These are phyloP conservation scores for Penicillium sp. DNA, from an alignment of 2,329 filamentous ascomycete genomes.

Conservation along the genomic window DNA sequence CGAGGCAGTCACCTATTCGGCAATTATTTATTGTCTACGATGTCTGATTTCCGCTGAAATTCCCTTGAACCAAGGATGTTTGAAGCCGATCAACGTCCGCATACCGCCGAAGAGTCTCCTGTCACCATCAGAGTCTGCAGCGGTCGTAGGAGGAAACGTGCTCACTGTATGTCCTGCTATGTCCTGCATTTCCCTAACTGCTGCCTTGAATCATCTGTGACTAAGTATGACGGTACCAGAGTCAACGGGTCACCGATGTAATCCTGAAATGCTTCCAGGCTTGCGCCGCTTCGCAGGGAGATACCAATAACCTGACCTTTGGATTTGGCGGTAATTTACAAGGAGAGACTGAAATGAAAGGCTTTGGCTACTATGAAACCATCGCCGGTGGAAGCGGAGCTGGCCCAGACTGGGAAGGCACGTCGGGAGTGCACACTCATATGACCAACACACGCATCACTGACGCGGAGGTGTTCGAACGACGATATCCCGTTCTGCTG, in stretches of 20 bases:
- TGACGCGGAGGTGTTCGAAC: conserved; percentile 76
- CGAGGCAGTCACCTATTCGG: conserved; percentile 74
- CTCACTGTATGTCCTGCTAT: conserved; percentile 67
- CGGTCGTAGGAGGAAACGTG: conserved; percentile 77
- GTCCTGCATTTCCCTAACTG: background rate
- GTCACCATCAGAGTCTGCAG: conserved; percentile 69
- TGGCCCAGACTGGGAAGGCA: conserved; percentile 71
- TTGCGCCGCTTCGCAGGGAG: conserved; percentile 73
- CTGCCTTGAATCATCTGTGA: background rate
- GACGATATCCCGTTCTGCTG: conserved; percentile 73
- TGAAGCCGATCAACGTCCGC: conserved; percentile 69
- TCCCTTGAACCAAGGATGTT: conserved; percentile 78
- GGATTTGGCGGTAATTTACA: conserved; percentile 25
- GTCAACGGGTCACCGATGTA: conserved; percentile 56
- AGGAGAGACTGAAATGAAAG: conserved; percentile 19
- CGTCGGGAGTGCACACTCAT: conserved; percentile 75
- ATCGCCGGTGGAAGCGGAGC: conserved; percentile 78
- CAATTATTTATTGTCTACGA: conserved; percentile 79
- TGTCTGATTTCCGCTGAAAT: conserved; percentile 76
- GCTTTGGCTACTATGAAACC: conserved; percentile 80
- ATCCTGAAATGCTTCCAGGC: conserved; percentile 75
- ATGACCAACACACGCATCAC: conserved; percentile 88
- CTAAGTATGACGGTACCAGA: conserved; percentile 9
- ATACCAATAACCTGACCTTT: conserved; percentile 66
- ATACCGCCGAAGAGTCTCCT: conserved; percentile 73